Evolutionary conservation across 305 asterid genomes (phyloP).

Genomic region (Fraxinus platypoda): DNA sequence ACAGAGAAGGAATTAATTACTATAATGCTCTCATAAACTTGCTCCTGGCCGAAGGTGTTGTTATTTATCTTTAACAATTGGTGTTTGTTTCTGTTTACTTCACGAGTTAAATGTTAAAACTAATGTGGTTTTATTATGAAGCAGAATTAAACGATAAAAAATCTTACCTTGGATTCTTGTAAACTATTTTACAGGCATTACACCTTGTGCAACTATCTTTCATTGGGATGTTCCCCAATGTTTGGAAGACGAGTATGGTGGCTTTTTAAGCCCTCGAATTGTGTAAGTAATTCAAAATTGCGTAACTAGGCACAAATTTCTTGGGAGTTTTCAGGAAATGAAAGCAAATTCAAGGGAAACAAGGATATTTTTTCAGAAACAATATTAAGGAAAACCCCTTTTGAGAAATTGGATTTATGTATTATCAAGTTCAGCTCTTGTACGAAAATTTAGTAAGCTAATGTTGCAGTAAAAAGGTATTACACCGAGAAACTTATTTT

Average conservation of each 20-base stretch:
- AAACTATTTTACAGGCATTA: not conserved
- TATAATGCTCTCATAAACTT: constrained; percentile 15
- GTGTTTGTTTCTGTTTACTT: no score
- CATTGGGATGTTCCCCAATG: constrained; percentile 13
- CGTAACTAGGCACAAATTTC: no score
- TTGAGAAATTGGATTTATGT: no score
- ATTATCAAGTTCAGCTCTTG: no score
- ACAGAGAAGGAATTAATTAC: constrained; percentile 13
- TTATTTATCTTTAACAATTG: no score
- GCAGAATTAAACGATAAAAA: no score
- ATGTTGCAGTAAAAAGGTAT: no score
- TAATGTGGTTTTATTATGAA: no score
- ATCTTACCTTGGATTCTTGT: not conserved
- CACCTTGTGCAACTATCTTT: constrained; percentile 15
- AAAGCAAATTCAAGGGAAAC: not conserved
- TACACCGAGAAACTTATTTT: not conserved
- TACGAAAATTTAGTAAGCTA: not conserved
- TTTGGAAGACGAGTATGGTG: constrained; percentile 8
- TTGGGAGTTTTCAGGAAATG: not conserved
- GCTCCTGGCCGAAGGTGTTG: not conserved
- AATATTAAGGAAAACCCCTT: not conserved
- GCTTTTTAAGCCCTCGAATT: constrained; percentile 8
- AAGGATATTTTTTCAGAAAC: not conserved
- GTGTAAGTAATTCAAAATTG: not conserved
- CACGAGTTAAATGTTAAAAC: no score